Base-by-base conservation (phyloP, 1,139 yeast genomes). In the Kurtzmaniella quercitrusa region DNA sequence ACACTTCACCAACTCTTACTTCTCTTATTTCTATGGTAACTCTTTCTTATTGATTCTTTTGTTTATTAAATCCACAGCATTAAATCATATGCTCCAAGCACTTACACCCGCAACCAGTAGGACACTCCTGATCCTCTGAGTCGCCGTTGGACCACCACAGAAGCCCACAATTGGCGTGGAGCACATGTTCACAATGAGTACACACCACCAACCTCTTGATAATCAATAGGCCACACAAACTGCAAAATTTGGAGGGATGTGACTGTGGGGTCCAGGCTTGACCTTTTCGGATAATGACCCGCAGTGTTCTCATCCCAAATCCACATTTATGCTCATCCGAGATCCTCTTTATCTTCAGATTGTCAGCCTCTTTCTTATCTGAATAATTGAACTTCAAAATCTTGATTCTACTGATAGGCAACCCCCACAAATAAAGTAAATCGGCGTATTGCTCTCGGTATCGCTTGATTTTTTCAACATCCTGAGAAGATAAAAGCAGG, bases 81-180 rank as follows among this genome's bases (percentile, higher is more conserved):
- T 25, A 43, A n/a, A 44, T 21, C 23, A 33, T 57, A 50, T 49
- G 49, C 31, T 66, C 64, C 41, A 82, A 60, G 62, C 96, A 89
- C 9, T 61, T 53, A 57, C 98, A 91, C 0, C 96, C 96, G 65
- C 98, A 91, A 0, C 97, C 98, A 47, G 89, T 79, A 0, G 95
- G 85, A 62, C 98, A 91, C 53, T 84, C 89, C 33, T 33, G 37
- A 24, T 37, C 52, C n/a, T 63, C 66, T 3, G 70, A 72, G 0
- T 61, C 66, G 14, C 63, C 65, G 4, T 45, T 43, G 12, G 56
- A 41, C 91, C 95, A 90, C 98, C 98, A 91, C 44, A 75, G 75
- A 12, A 73, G 64, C 0, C 95, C 95, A 67, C 98, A 91, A 31
- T 73, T 70, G 1, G 87, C 77, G 58, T 91, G 98, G 51, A 85